These are phyloP conservation scores for Leishmania gerbilli DNA, from an alignment of 208 protist genomes.

Conservation along the genomic window DNA sequence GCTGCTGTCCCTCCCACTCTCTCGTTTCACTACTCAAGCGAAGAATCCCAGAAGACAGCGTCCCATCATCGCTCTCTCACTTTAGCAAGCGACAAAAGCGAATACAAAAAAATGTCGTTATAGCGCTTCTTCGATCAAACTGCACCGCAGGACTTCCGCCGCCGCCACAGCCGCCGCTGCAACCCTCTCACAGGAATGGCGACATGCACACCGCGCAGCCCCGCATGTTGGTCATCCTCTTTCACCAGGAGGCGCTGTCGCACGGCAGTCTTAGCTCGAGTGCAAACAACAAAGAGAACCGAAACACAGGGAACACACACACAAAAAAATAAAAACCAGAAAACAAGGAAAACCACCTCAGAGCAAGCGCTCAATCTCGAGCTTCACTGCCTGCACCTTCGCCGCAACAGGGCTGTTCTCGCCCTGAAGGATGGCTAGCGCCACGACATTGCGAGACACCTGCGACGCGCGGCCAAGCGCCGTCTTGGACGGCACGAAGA, in stretches of 20 bases:
- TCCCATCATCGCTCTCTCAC: not conserved
- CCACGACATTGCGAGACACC: conserved; percentile 98
- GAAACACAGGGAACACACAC: not conserved
- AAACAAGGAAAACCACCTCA: not conserved
- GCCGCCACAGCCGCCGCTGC: not conserved
- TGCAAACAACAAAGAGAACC: not conserved
- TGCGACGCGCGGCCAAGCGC: conserved; percentile 98
- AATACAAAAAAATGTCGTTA: not conserved
- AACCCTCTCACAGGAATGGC: not conserved
- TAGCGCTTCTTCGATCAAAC: not conserved
- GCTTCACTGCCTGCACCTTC: conserved; percentile 97
- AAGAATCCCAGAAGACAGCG: not conserved
- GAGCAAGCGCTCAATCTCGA: conserved; percentile 97
- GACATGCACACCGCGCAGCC: not conserved
- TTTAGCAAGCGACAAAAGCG: not conserved
- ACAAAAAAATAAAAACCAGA: not conserved
- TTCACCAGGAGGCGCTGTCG: not conserved
- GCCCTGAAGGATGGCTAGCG: conserved; percentile 95
- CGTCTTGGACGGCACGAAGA: conserved; percentile 99
- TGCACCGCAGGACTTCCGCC: not conserved
- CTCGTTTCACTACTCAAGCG: not conserved
- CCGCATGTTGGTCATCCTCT: not conserved
- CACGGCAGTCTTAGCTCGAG: not conserved
- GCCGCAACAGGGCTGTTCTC: conserved; percentile 96
- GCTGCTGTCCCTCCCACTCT: not conserved